phyloP scores from a whole-genome alignment of 1,284 basidiomycete genomes.

The Rhizoctonia solani region DNA sequence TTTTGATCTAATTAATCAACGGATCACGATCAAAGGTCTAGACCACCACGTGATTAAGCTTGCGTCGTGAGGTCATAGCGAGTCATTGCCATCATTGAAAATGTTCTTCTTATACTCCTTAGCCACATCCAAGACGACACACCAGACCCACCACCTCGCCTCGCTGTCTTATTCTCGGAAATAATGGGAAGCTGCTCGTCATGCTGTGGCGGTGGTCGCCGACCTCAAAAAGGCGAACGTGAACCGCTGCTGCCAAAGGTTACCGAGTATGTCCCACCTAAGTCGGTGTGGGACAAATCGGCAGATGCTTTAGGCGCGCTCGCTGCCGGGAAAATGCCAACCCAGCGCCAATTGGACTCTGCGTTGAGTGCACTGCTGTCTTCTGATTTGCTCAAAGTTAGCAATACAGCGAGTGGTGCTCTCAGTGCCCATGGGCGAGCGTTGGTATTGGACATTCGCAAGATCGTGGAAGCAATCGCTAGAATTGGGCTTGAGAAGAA shows the following conservation, averaged over 20 bases:
- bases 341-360: conserved; percentile 51
- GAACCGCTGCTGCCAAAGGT: conserved; percentile 34
- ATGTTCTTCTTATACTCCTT: too few species aligned
- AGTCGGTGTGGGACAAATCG: conserved; percentile 45
- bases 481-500: conserved; percentile 57
- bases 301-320: conserved; percentile 52
- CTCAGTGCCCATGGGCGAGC: conserved; percentile 46
- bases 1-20: background rate
- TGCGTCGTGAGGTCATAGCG: too few species aligned
- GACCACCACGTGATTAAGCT: background rate
- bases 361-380: conserved; percentile 46
- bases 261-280: conserved; percentile 27
- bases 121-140: too few species aligned
- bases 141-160: too few species aligned
- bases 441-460: conserved; percentile 46
- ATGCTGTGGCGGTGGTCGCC: conserved; percentile 24
- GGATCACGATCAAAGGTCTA: background rate
- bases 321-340: conserved; percentile 54
- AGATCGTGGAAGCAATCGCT: conserved; percentile 49
- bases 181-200: conserved; percentile 31
- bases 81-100: too few species aligned
- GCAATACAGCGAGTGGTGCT: conserved; percentile 42
- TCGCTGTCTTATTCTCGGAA: background rate
- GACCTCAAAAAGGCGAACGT: conserved; percentile 24
- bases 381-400: conserved; percentile 46